Evolutionary conservation across 2,329 filamentous ascomycete genomes (phyloP), one percentile per base, ranked within the genome.

Genomic region (Coniochaeta sp.): DNA sequence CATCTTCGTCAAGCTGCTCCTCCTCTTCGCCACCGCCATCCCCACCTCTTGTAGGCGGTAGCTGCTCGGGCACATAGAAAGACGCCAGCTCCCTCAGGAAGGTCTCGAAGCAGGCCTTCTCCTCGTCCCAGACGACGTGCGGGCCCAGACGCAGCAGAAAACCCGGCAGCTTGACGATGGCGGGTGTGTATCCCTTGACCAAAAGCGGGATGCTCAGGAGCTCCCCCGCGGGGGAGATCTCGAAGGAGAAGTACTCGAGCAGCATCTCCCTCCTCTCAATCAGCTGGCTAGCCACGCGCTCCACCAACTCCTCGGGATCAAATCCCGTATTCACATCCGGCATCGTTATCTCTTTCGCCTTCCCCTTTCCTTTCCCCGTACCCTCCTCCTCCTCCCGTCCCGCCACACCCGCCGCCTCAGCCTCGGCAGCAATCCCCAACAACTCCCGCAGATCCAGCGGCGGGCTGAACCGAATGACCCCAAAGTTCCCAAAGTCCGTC

Each of bases 401-500:
- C 31, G 16, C 28, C 26, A n/a, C n/a, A n/a, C n/a, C n/a, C n/a
- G n/a, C n/a, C n/a, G n/a, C n/a, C 16, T 49, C 47, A 3, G 31
- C 73, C 45, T 87, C 80, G 1, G 85, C 89, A 1, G 84, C 92
- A 38, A 95, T 79, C 12, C 73, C 71, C 13, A 99, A 76, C 6
- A 97, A 68, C 52, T 87, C 82, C 4, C 76, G 71, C 5, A 99
- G 71, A 53, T 83, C 76, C 1, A 96, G 77, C 0, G 90, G 79
- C 2, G 90, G 88, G 48, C 83, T 81, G 61, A 99, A 90, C 10
- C 81, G 83, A 53, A 99, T 91, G 20, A 76, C 69, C 3, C 94
- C 94, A 62, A 96, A 96, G 65, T 99, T 99, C 1, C 87, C 90
- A 69, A 99, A 99, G 63, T 99, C 91, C 0, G 91, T 95, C 31